phyloP scores from a whole-genome alignment of 176 grass and related monocot species.

The Paspalum vaginatum region DNA sequence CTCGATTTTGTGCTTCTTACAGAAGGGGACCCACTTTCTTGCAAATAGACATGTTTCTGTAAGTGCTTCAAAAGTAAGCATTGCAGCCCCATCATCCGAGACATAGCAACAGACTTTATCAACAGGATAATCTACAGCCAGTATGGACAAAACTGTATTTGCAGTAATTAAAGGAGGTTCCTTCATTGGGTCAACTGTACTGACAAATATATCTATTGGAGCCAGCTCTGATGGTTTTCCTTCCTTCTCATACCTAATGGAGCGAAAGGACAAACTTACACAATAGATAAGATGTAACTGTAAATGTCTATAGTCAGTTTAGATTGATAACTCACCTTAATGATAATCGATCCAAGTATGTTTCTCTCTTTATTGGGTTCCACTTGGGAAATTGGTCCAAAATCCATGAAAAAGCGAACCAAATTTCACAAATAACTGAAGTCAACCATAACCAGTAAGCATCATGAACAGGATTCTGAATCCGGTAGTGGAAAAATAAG shows the following conservation, averaged over 20 bases:
- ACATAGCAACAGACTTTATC: conserved; percentile 47
- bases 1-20: conserved; percentile 39
- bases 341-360: conserved; percentile 75
- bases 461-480: conserved; percentile 68
- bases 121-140: conserved; percentile 72
- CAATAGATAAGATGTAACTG: background rate
- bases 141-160: conserved; percentile 76
- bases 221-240: conserved; percentile 59
- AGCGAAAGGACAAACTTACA: background rate
- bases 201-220: conserved; percentile 45
- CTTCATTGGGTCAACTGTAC: conserved; percentile 46
- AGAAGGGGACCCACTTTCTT: conserved; percentile 39
- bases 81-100: conserved; percentile 39
- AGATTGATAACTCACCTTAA: conserved; percentile 50
- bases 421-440: conserved; percentile 47
- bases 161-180: conserved; percentile 74
- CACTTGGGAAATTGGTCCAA: conserved; percentile 44
- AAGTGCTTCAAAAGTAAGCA: conserved; percentile 45
- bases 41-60: conserved; percentile 42
- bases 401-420: conserved; percentile 43
- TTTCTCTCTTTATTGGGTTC: conserved; percentile 67
- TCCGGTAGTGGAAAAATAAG: conserved; percentile 73
- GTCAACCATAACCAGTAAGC: conserved; percentile 72
- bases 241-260: conserved; percentile 67
- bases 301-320: background rate